Base-by-base conservation (phyloP, 2,329 filamentous ascomycete genomes). In the Teratosphaeria epicoccoides region DNA sequence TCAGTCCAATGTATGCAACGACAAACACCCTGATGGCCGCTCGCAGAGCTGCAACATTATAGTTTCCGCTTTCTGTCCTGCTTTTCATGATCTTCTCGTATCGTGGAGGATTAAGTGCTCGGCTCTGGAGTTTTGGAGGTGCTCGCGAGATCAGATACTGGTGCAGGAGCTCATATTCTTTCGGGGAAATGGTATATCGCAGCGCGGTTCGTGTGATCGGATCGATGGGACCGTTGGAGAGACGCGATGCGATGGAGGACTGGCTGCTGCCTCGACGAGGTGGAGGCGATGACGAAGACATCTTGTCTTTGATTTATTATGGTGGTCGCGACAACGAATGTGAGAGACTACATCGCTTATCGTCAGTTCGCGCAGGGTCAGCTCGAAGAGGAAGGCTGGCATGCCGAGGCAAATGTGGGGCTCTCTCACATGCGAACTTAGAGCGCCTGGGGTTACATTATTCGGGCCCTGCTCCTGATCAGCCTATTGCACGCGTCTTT, bases 91-190 rank as follows among this genome's bases (percentile, higher is more conserved):
- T 74, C 9, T 70, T 72, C 54, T 78, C 76, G 58, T 76, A 81
- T 40, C 67, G 66, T 26, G 70, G 67, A 4, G 79, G 79, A 17
- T 71, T 68, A 12, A 73, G 74, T 2, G 76, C 68, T 55, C 71
- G 73, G 56, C 75, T 77, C 72, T 80, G 70, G 63, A 85, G 68
- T 40, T 52, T 59, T 62, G 77, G 69, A 72, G 75, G 70, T 4
- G 87, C 84, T 46, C 84, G 82, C 55, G 87, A 88, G 48, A 93
- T 77, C 49, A 95, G 78, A 65, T 90, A 89, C 63, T 85, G 84
- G 69, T 95, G 88, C 17, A 96, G 79, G 1, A 84, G 74, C 59
- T 87, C 84, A 70, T 96, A 96, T 68, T 96, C 90, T 68, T 84
- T 82, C 43, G 88, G 83, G 65, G 90, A 88, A 49, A 83, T 69